Evolutionary conservation across 1,139 yeast species (phyloP).

Genomic region (Suhomyces choctaworum): DNA sequence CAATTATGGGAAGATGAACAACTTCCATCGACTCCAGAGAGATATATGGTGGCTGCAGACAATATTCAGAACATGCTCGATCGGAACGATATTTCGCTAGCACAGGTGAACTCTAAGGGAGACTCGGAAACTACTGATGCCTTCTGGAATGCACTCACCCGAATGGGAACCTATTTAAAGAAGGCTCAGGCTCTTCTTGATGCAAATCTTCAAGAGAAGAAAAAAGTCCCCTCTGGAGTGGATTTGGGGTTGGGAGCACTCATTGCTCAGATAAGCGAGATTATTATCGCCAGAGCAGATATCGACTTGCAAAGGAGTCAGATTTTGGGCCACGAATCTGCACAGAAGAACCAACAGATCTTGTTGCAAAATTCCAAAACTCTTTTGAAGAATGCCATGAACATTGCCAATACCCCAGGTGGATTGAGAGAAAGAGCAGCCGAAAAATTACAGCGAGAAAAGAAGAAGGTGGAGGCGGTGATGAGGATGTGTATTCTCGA

Average conservation of each 20-base stretch:
- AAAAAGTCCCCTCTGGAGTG: constrained; percentile 19
- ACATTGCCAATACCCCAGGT: constrained; percentile 46
- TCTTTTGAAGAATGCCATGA: constrained; percentile 48
- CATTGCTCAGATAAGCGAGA: constrained; percentile 42
- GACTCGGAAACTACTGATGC: constrained; percentile 10
- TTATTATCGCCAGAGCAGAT: constrained; percentile 53
- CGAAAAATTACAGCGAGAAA: constrained; percentile 45
- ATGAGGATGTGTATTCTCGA: constrained; percentile 49
- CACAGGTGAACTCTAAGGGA: constrained; percentile 14
- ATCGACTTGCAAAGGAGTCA: constrained; percentile 52
- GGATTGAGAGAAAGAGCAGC: constrained; percentile 50
- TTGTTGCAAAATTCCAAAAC: constrained; percentile 42
- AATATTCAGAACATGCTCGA: constrained; percentile 46
- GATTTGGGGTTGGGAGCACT: constrained; percentile 35
- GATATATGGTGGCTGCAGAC: constrained; percentile 43
- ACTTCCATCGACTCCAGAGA: constrained; percentile 34
- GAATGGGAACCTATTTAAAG: constrained; percentile 40
- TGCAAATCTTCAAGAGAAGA: constrained; percentile 20
- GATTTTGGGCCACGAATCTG: constrained; percentile 28
- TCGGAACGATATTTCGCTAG: constrained; percentile 29
- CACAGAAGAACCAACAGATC: constrained; percentile 29
- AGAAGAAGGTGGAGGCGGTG: constrained; percentile 47
- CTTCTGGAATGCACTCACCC: constrained; percentile 43
- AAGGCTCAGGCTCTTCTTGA: constrained; percentile 38
- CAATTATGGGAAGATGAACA: constrained; percentile 26